Base-by-base conservation (phyloP, 352 stramenopile species). In the Phytophthora hybrid region DNA sequence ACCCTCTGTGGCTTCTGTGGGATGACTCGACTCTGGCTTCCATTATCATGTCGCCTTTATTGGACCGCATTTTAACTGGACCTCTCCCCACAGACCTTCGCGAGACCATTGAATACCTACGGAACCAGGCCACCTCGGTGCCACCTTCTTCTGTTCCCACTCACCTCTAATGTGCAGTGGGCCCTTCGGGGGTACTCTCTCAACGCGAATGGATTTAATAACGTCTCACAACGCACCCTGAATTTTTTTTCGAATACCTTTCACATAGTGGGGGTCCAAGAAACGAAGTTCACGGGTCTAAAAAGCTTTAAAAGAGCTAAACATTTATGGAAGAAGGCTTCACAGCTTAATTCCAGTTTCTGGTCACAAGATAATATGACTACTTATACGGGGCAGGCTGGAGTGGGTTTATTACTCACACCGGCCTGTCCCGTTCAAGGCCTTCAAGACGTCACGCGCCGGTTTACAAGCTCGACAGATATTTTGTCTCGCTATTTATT, bases 321-420 rank as follows among this genome's bases (percentile, higher is more conserved):
- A 31, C 19, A 65, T 9, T 16, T 61, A 4, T 65, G 66, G 66
- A 3, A 54, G 8, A 19, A 21, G 5, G 32, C 60, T 26, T 74
- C 67, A 1, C 53, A 14, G 9, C 51, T 70, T 3, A 74, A 69
- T n/a, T 57, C 44, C 8, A 62, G 31, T 51, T 74, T 60, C 69
- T 23, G 67, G 59, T 70, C 59, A 18, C 60, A 70, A 70, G 67
- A 74, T n/a, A 57, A 73, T 5, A 46, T 59, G 23, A 41, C 39
- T 18, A 21, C 7, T 3, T 66, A 57, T 14, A 72, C 65, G 2
- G 57, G 57, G 2, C 29, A 51, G 2, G 47, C 47, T 21, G 37
- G 58, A 11, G 66, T 73, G 1, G 66, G 57, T 3, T 31, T 73
- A 39, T 54, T 69, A 16, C 14, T 64, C 2, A 69, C 59, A 0